A percentile compares a stretch with the other conserved stretches of the same genome.
Evolutionary conservation across 2,329 filamentous ascomycete species (phyloP).

Genomic region (Alternaria brassicae): DNA sequence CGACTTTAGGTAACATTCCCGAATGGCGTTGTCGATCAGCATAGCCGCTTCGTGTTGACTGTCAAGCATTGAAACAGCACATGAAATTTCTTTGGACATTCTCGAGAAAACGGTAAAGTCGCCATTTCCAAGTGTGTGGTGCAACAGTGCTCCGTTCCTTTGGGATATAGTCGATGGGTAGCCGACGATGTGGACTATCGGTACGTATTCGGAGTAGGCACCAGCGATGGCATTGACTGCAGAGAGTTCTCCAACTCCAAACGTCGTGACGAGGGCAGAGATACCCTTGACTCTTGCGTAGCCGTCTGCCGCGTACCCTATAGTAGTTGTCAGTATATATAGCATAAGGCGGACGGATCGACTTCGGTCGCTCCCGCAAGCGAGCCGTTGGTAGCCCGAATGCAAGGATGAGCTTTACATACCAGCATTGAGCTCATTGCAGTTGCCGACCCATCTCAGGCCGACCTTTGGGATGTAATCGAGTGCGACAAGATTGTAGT

Average conservation of each 20-base stretch:
- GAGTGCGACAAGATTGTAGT: conserved; percentile 58
- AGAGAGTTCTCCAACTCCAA: conserved; percentile 58
- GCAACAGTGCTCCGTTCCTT: conserved; percentile 52
- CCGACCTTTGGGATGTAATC: conserved; percentile 64
- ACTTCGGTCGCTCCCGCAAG: conserved; percentile 4
- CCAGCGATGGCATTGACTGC: conserved; percentile 58
- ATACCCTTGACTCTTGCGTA: conserved; percentile 58
- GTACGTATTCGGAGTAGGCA: conserved; percentile 56
- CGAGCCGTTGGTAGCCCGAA: conserved; percentile 1
- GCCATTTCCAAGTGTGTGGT: conserved; percentile 61
- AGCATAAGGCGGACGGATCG: not conserved
- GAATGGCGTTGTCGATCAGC: conserved; percentile 79
- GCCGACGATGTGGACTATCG: conserved; percentile 58
- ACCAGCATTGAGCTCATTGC: conserved; percentile 68
- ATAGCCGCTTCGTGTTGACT: conserved; percentile 72
- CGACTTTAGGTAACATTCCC: conserved; percentile 75
- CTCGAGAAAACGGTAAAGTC: conserved; percentile 84
- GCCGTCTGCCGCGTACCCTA: conserved; percentile 57
- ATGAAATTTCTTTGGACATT: conserved; percentile 77
- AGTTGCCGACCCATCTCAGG: conserved; percentile 66
- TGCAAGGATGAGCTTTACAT: conserved; percentile 13
- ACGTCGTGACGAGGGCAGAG: conserved; percentile 57
- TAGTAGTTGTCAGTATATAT: conserved; percentile 1
- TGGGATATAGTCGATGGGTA: conserved; percentile 53
- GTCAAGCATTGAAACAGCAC: conserved; percentile 73